Conservation (phyloP, 2,329 filamentous ascomycete species). For the Claviceps spartinae region DNA sequence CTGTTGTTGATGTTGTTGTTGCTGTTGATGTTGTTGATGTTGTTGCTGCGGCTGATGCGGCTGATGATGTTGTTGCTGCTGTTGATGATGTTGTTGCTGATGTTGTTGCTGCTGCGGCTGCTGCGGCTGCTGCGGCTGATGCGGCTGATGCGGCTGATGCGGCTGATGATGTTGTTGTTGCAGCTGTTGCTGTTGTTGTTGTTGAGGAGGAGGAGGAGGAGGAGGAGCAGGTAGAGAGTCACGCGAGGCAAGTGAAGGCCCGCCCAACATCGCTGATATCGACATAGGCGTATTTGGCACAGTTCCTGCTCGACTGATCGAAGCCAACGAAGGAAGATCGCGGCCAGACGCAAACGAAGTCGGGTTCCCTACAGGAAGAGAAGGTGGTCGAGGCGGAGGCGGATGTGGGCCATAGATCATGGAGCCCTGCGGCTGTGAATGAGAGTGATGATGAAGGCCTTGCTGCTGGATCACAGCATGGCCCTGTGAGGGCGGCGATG, state of each 20-base stretch:
- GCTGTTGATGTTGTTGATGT: conserved; percentile 19
- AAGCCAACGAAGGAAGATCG: conserved; percentile 37
- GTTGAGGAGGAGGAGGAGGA: conserved; percentile 13
- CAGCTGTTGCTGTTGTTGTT: conserved; percentile 20
- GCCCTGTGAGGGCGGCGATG: conserved; percentile 29
- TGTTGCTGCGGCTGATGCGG: conserved; percentile 21
- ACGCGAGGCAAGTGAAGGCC: conserved; percentile 29
- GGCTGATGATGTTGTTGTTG: conserved; percentile 28
- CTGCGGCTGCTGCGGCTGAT: conserved; percentile 13
- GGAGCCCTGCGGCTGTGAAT: conserved; percentile 19
- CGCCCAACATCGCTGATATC: conserved; percentile 47
- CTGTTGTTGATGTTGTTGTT: conserved; percentile 27
- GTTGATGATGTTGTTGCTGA: conserved; percentile 25
- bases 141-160: too few relatives aligned
- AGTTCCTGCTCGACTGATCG: conserved; percentile 32
- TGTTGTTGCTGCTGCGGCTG: conserved; percentile 12
- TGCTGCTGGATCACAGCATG: conserved; percentile 12
- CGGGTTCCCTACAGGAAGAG: conserved; percentile 28
- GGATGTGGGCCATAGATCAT: conserved; percentile 31
- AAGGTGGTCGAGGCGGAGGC: conserved; percentile 31
- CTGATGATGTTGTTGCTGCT: conserved; percentile 25
- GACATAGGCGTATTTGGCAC: conserved; percentile 43
- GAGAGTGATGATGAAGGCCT: conserved; percentile 12
- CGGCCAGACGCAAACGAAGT: conserved; percentile 35
- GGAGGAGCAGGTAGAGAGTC: conserved; percentile 24